Evolutionary conservation across 192 early-diverging fungal genomes (phyloP).

Genomic region (Podila minutissima): DNA sequence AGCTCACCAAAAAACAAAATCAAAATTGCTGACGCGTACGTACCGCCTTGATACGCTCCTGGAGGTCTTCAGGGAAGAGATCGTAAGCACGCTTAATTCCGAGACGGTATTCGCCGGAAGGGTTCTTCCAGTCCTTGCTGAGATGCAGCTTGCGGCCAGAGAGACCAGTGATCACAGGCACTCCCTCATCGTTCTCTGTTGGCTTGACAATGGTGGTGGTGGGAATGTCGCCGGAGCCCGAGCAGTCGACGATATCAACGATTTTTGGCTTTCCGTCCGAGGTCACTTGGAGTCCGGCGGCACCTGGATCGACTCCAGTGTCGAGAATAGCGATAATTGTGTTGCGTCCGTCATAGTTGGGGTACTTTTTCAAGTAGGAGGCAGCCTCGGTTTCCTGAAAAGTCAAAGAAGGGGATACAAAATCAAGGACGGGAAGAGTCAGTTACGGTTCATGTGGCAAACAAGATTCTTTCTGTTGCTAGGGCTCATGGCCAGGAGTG

Average conservation of each 20-base stretch:
- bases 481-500: background rate
- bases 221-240: constrained; percentile 82
- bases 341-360: constrained; percentile 89
- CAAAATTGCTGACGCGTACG: background rate
- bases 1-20: background rate
- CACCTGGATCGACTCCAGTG: constrained; percentile 94
- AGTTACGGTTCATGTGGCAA: background rate
- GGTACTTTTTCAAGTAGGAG: constrained; percentile 82
- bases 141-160: constrained; percentile 82
- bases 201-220: constrained; percentile 70
- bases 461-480: background rate
- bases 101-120: constrained; percentile 84
- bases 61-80: constrained; percentile 72
- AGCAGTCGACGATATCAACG: constrained; percentile 95
- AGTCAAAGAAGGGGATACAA: background rate
- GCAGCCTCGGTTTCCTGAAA: constrained; percentile 83
- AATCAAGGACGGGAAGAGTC: background rate
- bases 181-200: constrained; percentile 53
- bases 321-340: constrained; percentile 93
- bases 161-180: constrained; percentile 67
- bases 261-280: constrained; percentile 92
- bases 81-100: constrained; percentile 84
- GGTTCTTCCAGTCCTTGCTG: constrained; percentile 78
- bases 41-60: constrained; percentile 63
- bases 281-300: constrained; percentile 86